Conservation (phyloP, 257 asterid species). For the Orobanche coerulescens region DNA sequence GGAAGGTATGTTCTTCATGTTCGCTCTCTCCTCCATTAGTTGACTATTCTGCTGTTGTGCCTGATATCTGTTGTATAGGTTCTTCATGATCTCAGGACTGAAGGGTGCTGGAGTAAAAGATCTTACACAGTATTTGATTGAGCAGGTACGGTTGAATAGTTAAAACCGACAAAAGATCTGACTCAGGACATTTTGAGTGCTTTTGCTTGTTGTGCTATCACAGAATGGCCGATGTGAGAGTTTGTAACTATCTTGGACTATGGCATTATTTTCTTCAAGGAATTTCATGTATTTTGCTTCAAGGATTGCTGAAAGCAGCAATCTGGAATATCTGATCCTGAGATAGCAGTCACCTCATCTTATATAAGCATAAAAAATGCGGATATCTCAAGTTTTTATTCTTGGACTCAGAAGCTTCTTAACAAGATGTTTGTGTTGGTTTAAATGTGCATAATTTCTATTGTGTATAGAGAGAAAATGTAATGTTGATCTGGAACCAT, state of each 20-base stretch:
- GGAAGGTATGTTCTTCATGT: slow-evolving; percentile 45
- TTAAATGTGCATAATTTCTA: neutral
- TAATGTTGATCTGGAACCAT: neutral
- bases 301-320: neutral
- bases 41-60: slow-evolving; percentile 8
- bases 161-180: neutral
- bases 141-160: slow-evolving; percentile 42
- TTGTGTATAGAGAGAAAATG: neutral
- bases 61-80: slow-evolving; percentile 40
- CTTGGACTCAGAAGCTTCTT: neutral
- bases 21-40: slow-evolving; percentile 11
- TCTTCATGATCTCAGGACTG: slow-evolving; percentile 77
- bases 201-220: neutral
- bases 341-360: neutral
- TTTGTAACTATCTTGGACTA: neutral
- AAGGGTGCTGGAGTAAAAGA: slow-evolving; percentile 90
- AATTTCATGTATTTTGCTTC: neutral
- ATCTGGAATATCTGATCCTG: slow-evolving; percentile 1
- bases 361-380: neutral
- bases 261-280: neutral
- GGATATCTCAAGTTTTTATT: too few species aligned
- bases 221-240: neutral
- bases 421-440: neutral
- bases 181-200: neutral
- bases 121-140: slow-evolving; percentile 56